Evolutionary conservation across 164 flowering plant species (phyloP).

Genomic region (Berberis thunbergii): DNA sequence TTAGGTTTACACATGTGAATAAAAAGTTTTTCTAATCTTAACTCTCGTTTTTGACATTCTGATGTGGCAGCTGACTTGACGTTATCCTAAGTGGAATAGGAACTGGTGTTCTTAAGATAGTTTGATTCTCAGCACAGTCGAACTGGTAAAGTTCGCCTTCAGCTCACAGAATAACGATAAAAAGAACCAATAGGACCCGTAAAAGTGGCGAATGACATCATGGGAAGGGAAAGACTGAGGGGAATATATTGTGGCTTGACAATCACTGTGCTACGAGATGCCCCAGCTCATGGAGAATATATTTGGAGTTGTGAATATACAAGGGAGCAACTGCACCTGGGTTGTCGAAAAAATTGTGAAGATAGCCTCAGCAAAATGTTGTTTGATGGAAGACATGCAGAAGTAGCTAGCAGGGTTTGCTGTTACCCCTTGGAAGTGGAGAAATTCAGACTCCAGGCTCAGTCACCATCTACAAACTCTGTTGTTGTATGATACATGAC

Average conservation of each 20-base stretch:
- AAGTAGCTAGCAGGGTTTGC: constrained; percentile 77
- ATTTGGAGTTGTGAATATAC: constrained; percentile 79
- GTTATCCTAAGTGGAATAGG: constrained; percentile 71
- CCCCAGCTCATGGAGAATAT: constrained; percentile 65
- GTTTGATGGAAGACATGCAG: constrained; percentile 78
- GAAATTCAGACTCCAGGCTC: constrained; percentile 72
- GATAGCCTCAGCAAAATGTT: constrained; percentile 68
- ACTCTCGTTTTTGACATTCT: too few species aligned
- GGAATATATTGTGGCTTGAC: constrained; percentile 71
- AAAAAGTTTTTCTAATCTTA: too few species aligned
- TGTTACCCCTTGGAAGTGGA: constrained; percentile 56
- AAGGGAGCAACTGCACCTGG: constrained; percentile 73
- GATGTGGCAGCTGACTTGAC: too few species aligned
- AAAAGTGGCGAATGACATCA: constrained; percentile 37
- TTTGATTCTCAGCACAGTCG: constrained; percentile 68
- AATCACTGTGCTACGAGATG: constrained; percentile 70
- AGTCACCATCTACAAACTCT: constrained; percentile 15
- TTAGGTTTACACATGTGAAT: too few species aligned
- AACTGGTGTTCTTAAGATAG: constrained; percentile 48
- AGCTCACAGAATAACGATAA: constrained; percentile 20
- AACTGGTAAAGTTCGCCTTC: constrained; percentile 77
- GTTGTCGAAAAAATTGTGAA: constrained; percentile 58
- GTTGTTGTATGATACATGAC: too few species aligned
- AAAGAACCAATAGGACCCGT: constrained; percentile 35
- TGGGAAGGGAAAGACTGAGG: constrained; percentile 43